Evolutionary conservation across 2,329 filamentous ascomycete genomes (phyloP).

Genomic region (Monilinia fructicola): DNA sequence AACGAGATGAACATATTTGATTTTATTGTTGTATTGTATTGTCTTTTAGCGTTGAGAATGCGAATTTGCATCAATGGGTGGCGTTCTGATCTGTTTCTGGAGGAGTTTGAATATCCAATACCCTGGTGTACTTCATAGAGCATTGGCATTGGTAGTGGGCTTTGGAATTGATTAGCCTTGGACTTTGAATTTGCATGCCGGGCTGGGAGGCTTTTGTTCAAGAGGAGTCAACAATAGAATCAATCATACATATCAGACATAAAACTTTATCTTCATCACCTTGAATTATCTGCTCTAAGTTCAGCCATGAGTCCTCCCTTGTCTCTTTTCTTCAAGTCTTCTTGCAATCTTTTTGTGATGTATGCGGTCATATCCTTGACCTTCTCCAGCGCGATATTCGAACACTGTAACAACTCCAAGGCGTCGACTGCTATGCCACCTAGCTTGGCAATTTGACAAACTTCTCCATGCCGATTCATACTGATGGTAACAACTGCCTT

Average conservation of each 20-base stretch:
- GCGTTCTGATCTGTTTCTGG: constrained; percentile 22
- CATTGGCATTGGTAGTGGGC: constrained; percentile 19
- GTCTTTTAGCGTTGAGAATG: constrained; percentile 15
- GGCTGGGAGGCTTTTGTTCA: background rate
- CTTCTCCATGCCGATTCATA: constrained; percentile 40
- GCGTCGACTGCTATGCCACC: constrained; percentile 83
- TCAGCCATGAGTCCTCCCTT: constrained; percentile 77
- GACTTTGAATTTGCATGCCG: background rate
- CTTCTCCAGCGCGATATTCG: constrained; percentile 71
- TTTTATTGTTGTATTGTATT: constrained; percentile 13
- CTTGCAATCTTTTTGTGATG: constrained; percentile 70
- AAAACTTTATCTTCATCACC: constrained; percentile 43
- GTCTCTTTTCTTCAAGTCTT: constrained; percentile 76
- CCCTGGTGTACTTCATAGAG: constrained; percentile 23
- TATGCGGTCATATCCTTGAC: constrained; percentile 76
- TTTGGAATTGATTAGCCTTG: background rate
- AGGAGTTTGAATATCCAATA: constrained; percentile 25
- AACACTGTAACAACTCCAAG: constrained; percentile 72
- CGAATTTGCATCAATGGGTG: constrained; percentile 18
- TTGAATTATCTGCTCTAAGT: constrained; percentile 74
- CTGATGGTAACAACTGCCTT: constrained; percentile 75
- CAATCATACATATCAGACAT: constrained; percentile 42
- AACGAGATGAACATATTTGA: constrained; percentile 41
- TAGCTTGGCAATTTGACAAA: constrained; percentile 68
- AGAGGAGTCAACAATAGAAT: constrained; percentile 15